Evolutionary conservation across 805 yeast species (phyloP).

Genomic region (Candida michaelii): DNA sequence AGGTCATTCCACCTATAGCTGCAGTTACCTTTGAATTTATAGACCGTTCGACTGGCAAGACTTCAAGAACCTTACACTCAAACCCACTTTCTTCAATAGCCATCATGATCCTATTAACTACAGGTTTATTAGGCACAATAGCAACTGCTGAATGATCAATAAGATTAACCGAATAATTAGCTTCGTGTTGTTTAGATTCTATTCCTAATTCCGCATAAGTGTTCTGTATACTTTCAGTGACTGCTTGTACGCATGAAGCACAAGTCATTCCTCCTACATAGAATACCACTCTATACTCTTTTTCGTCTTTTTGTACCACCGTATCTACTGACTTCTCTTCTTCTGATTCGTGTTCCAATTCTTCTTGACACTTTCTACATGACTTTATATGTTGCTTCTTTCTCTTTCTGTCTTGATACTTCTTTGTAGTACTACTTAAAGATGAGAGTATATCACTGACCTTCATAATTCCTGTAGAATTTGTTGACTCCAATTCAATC

Average conservation of each 20-base stretch:
- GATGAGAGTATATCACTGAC: background rate
- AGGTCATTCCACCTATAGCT: conserved; percentile 70
- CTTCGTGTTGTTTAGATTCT: conserved; percentile 18
- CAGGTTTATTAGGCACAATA: conserved; percentile 51
- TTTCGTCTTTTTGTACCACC: conserved; percentile 22
- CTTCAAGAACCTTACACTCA: conserved; percentile 53
- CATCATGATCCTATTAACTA: conserved; percentile 32
- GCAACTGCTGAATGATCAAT: conserved; percentile 54
- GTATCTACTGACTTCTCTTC: conserved; percentile 23
- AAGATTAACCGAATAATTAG: conserved; percentile 49
- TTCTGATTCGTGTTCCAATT: conserved; percentile 13
- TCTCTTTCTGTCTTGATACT: conserved; percentile 13
- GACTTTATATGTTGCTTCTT: conserved; percentile 37
- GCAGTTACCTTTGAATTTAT: conserved; percentile 54
- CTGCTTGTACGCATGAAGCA: conserved; percentile 34
- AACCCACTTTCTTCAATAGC: conserved; percentile 34
- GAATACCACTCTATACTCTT: conserved; percentile 48
- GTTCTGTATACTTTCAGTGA: conserved; percentile 28
- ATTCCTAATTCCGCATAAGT: conserved; percentile 14
- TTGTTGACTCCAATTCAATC: conserved; percentile 15
- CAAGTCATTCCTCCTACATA: conserved; percentile 50
- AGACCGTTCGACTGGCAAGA: conserved; percentile 55
- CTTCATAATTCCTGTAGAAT: conserved; percentile 10
- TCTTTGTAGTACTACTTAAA: conserved; percentile 17
- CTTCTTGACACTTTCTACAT: conserved; percentile 42